Base-by-base conservation (phyloP, 768 basidiomycete species). In the Pisolithus orientalis region DNA sequence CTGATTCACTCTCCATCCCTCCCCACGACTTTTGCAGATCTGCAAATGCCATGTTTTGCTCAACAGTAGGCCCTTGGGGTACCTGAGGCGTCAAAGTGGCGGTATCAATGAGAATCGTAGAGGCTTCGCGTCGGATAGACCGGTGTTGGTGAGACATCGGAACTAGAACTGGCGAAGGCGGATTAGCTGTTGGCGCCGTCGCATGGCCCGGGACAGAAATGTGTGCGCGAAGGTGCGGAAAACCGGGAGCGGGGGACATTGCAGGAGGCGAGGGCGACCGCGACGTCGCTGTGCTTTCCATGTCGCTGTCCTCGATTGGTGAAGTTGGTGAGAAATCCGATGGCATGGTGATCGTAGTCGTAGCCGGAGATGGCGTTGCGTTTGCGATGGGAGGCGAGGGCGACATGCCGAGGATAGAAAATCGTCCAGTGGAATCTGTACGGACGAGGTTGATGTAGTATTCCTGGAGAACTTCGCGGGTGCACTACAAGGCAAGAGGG, bases 371-470 rank as follows among this genome's bases (percentile, higher is more conserved):
- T 17, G 40, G 10, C 17, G 40, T 21, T 24, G 40, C 24, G 40
- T 42, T 28, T 16, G 25, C 27, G 25, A 28, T 5, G 14, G 28
- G 13, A 45, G 44, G 10, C 13, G 62, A n/a, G 58, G 54, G 43
- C 52, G 62, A 67, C 39, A 73, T 62, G 21, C 80, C 80, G 32
- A 67, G 67, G 61, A 86, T 76, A 55, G 72, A 67, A 62, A 76
- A 89, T 52, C 68, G 70, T 55, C 80, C 82, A 24, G 71, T 71
- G 66, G 82, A 86, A 66, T 94, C 87, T 10, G 91, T 90, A 52
- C 87, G 82, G 53, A 94, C 87, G 64, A 97, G 87, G 65, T 90
- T 95, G 72, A 89, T 76, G 75, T 95, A 96, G 71, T 95, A 97
- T 62, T 91, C 85, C 70, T 96, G 90, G 39, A 96, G 80, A 59